Evolutionary conservation across 345 rosid genomes (phyloP).

Genomic region (Salix brachista): DNA sequence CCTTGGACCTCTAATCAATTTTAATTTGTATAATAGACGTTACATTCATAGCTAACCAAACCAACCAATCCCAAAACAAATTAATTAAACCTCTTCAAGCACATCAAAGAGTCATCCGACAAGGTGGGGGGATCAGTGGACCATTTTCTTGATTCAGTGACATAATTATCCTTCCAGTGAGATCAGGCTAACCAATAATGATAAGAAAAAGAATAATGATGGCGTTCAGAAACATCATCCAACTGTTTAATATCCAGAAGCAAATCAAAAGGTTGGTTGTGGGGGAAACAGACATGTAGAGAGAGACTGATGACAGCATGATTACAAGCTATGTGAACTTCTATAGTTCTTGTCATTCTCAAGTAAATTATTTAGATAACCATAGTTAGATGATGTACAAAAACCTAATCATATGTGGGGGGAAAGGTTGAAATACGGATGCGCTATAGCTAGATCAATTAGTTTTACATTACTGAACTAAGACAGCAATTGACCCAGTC

Average conservation of each 20-base stretch:
- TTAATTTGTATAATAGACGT: not conserved
- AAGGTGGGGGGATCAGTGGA: not conserved
- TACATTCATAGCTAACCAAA: constrained; percentile 8
- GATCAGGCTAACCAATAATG: not conserved
- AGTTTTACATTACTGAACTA: not conserved
- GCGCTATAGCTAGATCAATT: constrained; percentile 7
- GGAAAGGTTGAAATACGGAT: not conserved
- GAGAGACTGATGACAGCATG: not conserved
- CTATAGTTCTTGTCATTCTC: constrained; percentile 4
- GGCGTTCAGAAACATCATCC: not conserved
- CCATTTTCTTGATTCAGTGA: not conserved
- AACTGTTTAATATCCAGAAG: not conserved
- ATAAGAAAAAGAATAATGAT: not conserved
- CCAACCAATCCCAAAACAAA: not conserved
- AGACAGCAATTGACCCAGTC: not conserved
- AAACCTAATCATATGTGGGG: constrained; percentile 12
- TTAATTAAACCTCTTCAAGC: not conserved
- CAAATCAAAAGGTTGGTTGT: not conserved
- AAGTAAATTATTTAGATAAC: not conserved
- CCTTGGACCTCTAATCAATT: not conserved
- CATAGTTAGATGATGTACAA: not conserved
- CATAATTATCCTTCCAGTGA: not conserved
- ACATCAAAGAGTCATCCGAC: not conserved
- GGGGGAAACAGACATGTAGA: not conserved
- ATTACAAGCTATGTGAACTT: not conserved